Percentiles rank a stretch among this genome's conserved stretches.
phyloP scores from a whole-genome alignment of 208 protist species.

The Leishmania amazonensis region DNA sequence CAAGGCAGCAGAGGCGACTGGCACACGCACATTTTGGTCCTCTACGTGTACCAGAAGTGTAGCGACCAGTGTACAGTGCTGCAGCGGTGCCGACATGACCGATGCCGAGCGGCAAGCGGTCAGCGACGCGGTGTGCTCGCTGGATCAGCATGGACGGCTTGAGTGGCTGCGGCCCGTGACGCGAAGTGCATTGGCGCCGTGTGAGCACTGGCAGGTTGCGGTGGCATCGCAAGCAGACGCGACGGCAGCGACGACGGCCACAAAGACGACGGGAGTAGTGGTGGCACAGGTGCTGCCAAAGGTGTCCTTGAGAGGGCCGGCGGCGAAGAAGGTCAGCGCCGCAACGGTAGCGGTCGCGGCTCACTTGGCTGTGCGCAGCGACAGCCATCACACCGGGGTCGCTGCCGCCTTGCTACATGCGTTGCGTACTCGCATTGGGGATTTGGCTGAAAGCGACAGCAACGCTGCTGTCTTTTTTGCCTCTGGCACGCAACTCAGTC shows the following conservation, averaged over 20 bases:
- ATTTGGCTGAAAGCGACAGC: slow-evolving; percentile 9
- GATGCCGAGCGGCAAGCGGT: slow-evolving; percentile 26
- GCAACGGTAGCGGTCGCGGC: slow-evolving; percentile 29
- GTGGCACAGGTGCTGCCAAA: slow-evolving; percentile 23
- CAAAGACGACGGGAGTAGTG: slow-evolving; percentile 25
- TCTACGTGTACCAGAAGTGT: not conserved
- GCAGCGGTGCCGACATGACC: slow-evolving; percentile 23
- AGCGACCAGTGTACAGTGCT: slow-evolving; percentile 16
- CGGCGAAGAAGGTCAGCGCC: slow-evolving; percentile 20
- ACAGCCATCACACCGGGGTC: slow-evolving; percentile 29
- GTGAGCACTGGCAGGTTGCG: slow-evolving; percentile 31
- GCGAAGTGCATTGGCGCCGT: slow-evolving; percentile 7
- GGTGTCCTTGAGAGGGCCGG: slow-evolving; percentile 16
- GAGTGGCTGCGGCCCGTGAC: slow-evolving; percentile 32
- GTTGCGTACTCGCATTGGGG: slow-evolving; percentile 12
- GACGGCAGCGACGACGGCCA: not conserved
- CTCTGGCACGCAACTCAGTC: slow-evolving; percentile 37
- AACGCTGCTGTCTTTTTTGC: slow-evolving; percentile 51
- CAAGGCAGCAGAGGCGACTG: slow-evolving; percentile 9
- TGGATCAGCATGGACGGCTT: slow-evolving; percentile 29
- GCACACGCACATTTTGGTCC: slow-evolving; percentile 15
- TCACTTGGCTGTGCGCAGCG: slow-evolving; percentile 40
- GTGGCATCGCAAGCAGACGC: slow-evolving; percentile 6
- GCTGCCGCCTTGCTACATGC: slow-evolving; percentile 40
- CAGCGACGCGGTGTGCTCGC: slow-evolving; percentile 21